A percentile compares a stretch with the other conserved stretches of the same genome.
Conservation (phyloP, 192 early-diverging fungal species). For the Umbelopsis ramanniana region DNA sequence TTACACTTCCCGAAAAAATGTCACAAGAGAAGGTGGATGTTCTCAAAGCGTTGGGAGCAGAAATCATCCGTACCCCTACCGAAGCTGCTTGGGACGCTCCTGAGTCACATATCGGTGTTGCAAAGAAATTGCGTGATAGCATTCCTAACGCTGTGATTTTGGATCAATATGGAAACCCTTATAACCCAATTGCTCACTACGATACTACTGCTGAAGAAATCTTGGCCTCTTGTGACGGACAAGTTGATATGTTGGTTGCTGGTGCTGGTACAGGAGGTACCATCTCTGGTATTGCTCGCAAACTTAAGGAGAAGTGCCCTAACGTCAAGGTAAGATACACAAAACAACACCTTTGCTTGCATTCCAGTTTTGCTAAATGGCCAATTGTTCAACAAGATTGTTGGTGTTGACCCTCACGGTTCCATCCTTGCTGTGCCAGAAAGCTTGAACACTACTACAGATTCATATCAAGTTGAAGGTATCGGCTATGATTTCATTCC, state of each 20-base stretch:
- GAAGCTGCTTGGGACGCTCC: slow-evolving; percentile 99
- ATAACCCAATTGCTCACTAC: slow-evolving; percentile 99
- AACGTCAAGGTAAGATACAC: slow-evolving; percentile 58
- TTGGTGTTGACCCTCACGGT: slow-evolving; percentile 94
- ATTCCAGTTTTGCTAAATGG: not conserved
- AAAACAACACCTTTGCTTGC: not conserved
- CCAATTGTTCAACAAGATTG: slow-evolving; percentile 52
- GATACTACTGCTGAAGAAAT: slow-evolving; percentile 91
- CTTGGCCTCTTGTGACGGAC: slow-evolving; percentile 76
- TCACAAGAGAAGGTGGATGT: slow-evolving; percentile 99
- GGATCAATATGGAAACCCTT: slow-evolving; percentile 95
- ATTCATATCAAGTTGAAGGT: slow-evolving; percentile 93
- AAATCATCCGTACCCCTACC: slow-evolving; percentile 98
- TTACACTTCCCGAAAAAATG: slow-evolving; percentile 99
- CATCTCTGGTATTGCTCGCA: slow-evolving; percentile 91
- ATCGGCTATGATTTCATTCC: slow-evolving; percentile 99
- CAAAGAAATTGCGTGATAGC: slow-evolving; percentile 89
- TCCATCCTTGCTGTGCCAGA: slow-evolving; percentile 94
- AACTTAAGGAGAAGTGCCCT: slow-evolving; percentile 95
- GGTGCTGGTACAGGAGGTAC: slow-evolving; percentile 98
- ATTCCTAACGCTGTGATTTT: slow-evolving; percentile 97
- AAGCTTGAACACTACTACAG: slow-evolving; percentile 68
- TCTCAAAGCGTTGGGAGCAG: slow-evolving; percentile 95
- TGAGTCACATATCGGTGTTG: slow-evolving; percentile 98
- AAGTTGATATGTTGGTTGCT: slow-evolving; percentile 95